phyloP scores from a whole-genome alignment of 78 protist genomes.

The Dictyostelium brefeldianum region DNA sequence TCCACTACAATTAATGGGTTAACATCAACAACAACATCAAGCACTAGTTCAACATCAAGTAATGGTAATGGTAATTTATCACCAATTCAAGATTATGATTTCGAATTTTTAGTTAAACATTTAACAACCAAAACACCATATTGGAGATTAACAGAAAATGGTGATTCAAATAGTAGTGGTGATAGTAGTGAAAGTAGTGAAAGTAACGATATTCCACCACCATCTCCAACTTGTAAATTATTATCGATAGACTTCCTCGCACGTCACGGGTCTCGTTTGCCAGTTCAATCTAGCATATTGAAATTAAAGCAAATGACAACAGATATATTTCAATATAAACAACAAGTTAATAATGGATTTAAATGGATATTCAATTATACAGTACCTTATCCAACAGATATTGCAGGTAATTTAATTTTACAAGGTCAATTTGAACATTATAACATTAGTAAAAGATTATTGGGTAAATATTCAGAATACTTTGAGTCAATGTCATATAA shows the following conservation, averaged over 20 bases:
- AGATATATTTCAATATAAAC: neutral
- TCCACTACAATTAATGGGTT: too few species aligned
- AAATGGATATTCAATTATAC: constrained; percentile 60
- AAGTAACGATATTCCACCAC: neutral
- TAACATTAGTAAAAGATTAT: constrained; percentile 29
- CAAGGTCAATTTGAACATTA: constrained; percentile 73
- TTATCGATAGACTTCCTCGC: constrained; percentile 35
- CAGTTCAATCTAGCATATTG: constrained; percentile 6
- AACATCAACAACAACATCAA: neutral
- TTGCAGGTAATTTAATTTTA: neutral
- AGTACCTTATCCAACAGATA: constrained; percentile 37
- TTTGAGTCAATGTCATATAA: constrained; percentile 16
- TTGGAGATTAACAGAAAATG: constrained; percentile 19
- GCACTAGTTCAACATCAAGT: neutral
- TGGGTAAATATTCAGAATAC: neutral
- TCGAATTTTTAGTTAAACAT: constrained; percentile 6
- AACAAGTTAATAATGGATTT: neutral
- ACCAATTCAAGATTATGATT: constrained; percentile 21
- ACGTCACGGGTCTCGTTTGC: constrained; percentile 49
- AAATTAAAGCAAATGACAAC: neutral
- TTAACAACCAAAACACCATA: constrained; percentile 61
- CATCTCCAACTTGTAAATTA: constrained; percentile 15
- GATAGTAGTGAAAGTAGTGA: neutral
- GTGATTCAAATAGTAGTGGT: neutral
- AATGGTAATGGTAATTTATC: neutral